Evolutionary conservation across 352 stramenopile genomes (phyloP).

Genomic region (Blastocystis sp.): DNA sequence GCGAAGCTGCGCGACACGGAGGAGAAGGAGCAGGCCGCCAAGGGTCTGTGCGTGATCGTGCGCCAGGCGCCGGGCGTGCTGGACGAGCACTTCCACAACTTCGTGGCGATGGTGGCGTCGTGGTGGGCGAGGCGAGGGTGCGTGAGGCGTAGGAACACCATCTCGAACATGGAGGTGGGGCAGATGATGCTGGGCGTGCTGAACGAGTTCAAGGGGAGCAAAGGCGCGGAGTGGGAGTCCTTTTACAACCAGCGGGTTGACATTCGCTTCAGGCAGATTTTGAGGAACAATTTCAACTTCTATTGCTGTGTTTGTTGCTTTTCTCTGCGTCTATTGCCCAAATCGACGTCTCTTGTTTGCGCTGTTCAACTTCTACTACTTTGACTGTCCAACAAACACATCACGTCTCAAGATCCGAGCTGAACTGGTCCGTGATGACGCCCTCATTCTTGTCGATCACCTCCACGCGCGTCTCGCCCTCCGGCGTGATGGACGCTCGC

Average conservation of each 20-base stretch:
- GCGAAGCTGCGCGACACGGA: slow-evolving; percentile 5
- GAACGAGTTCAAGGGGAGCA: neutral
- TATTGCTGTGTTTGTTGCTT: slow-evolving; percentile 23
- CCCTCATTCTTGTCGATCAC: slow-evolving; percentile 36
- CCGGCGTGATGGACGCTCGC: neutral
- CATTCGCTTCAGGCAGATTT: slow-evolving; percentile 41
- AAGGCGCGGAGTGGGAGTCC: neutral
- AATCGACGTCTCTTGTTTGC: too few species aligned
- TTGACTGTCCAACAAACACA: too few species aligned
- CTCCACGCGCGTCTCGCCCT: slow-evolving; percentile 9
- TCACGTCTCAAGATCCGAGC: too few species aligned
- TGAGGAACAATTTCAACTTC: slow-evolving; percentile 22
- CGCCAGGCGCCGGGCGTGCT: neutral
- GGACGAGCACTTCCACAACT: neutral
- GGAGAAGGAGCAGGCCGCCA: slow-evolving; percentile 36
- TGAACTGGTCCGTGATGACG: neutral
- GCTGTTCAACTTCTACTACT: too few species aligned
- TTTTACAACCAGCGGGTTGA: slow-evolving; percentile 24
- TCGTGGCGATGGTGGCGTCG: slow-evolving; percentile 40
- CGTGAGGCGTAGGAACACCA: neutral
- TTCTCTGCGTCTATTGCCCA: too few species aligned
- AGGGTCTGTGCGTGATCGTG: slow-evolving; percentile 1
- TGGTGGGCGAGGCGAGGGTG: neutral
- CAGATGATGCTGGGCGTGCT: slow-evolving; percentile 39
- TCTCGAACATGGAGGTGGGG: slow-evolving; percentile 19